These are phyloP conservation scores for Phyllachora maydis DNA, from an alignment of 2,329 filamentous ascomycete genomes.

Conservation along the genomic window DNA sequence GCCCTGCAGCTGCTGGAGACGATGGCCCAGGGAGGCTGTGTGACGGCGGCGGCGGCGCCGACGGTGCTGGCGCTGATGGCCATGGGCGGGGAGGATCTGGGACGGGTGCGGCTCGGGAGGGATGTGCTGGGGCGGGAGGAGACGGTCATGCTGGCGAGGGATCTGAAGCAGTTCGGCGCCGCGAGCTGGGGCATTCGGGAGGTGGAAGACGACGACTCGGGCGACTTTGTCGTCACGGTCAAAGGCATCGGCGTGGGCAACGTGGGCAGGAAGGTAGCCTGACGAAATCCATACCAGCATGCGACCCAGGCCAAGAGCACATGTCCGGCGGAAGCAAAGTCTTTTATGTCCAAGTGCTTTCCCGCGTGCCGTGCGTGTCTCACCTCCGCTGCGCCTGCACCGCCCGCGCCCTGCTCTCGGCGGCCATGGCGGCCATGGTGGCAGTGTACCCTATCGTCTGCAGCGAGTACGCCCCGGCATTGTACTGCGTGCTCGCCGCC, in stretches of 20 bases:
- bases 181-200: constrained; percentile 82
- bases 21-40: constrained; percentile 66
- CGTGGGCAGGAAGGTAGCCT: constrained; percentile 73
- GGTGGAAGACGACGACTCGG: constrained; percentile 35
- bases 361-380: constrained; percentile 2
- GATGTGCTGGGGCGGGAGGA: constrained; percentile 69
- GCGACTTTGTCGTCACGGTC: constrained; percentile 69
- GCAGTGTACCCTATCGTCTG: constrained; percentile 33
- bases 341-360: no score
- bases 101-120: constrained; percentile 60
- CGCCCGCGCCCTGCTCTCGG: constrained; percentile 18
- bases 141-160: constrained; percentile 59
- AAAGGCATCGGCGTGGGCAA: constrained; percentile 90
- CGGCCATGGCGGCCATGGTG: constrained; percentile 28
- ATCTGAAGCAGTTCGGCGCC: constrained; percentile 73
- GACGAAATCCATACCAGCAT: no score
- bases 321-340: no score
- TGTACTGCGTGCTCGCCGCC: constrained; percentile 23
- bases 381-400: constrained; percentile 7
- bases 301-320: no score
- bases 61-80: constrained; percentile 82
- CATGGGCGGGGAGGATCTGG: constrained; percentile 94
- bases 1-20: constrained; percentile 78
- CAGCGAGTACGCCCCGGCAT: constrained; percentile 26
- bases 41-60: constrained; percentile 46